Evolutionary conservation across 768 basidiomycete species (phyloP).

Genomic region (Gyrodon lividus): DNA sequence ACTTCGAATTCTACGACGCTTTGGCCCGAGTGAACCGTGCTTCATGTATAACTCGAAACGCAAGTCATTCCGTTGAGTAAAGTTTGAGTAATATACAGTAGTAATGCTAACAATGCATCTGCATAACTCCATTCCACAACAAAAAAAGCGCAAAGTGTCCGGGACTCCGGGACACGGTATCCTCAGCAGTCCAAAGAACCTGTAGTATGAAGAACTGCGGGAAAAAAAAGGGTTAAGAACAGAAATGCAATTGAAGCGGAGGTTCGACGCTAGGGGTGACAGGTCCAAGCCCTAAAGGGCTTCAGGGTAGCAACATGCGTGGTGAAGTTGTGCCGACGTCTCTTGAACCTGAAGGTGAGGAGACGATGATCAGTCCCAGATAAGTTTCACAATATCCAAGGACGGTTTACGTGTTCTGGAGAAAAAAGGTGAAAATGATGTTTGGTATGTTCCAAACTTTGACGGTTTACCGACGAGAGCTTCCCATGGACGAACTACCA

Average conservation of each 20-base stretch:
- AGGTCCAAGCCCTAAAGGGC: not conserved
- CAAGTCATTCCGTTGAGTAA: too few species aligned
- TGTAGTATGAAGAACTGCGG: not conserved
- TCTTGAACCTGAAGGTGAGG: constrained; percentile 11
- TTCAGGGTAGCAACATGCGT: constrained; percentile 15
- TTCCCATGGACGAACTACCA: constrained; percentile 48
- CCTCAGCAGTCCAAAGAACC: not conserved
- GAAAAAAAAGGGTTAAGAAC: not conserved
- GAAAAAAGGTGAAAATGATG: constrained; percentile 64
- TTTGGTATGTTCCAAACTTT: constrained; percentile 59
- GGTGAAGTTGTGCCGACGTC: constrained; percentile 24
- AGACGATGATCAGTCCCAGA: not conserved
- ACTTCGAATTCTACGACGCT: too few species aligned
- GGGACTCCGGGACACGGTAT: too few species aligned
- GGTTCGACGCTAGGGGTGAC: too few species aligned
- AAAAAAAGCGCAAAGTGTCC: not conserved
- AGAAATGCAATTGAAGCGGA: too few species aligned
- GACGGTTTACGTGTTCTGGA: constrained; percentile 43
- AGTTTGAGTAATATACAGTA: too few species aligned
- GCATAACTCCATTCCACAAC: too few species aligned
- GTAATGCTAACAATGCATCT: not conserved
- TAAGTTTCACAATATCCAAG: not conserved
- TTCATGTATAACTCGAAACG: too few species aligned
- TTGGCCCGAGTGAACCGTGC: too few species aligned
- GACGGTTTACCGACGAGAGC: constrained; percentile 36